These are phyloP conservation scores for Tylopilus intermedius DNA, from an alignment of 768 basidiomycete genomes.

Conservation along the genomic window DNA sequence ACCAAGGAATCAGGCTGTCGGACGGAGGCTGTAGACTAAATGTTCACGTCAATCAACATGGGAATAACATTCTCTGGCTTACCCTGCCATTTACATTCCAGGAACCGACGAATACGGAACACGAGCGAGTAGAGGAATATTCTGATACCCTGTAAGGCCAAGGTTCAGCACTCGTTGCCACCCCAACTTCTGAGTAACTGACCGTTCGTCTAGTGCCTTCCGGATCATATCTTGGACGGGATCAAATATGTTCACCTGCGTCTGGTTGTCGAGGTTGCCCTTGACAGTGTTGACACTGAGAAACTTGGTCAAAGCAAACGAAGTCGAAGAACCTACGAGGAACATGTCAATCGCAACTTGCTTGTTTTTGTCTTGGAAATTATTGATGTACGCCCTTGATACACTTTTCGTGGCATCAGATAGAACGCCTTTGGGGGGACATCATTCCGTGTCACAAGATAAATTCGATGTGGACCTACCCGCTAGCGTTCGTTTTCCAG, in stretches of 20 bases:
- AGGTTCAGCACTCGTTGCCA: neutral
- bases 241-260: slow-evolving; percentile 86
- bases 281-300: slow-evolving; percentile 36
- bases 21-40: slow-evolving; percentile 51
- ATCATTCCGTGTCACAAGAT: slow-evolving; percentile 1
- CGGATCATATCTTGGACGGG: slow-evolving; percentile 88
- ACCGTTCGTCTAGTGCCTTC: slow-evolving; percentile 66
- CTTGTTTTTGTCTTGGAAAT: slow-evolving; percentile 94
- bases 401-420: slow-evolving; percentile 97
- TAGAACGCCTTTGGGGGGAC: slow-evolving; percentile 57
- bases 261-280: slow-evolving; percentile 90
- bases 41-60: slow-evolving; percentile 8
- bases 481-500: slow-evolving; percentile 88
- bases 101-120: slow-evolving; percentile 80
- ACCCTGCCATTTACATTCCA: slow-evolving; percentile 96
- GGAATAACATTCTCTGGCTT: slow-evolving; percentile 19
- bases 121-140: slow-evolving; percentile 74
- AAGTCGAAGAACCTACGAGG: slow-evolving; percentile 50
- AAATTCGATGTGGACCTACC: slow-evolving; percentile 44
- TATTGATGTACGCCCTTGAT: slow-evolving; percentile 94
- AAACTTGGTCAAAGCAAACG: slow-evolving; percentile 1
- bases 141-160: slow-evolving; percentile 55
- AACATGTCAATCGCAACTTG: slow-evolving; percentile 95
- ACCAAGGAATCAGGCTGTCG: slow-evolving; percentile 83
- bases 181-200: slow-evolving; percentile 7